Base-by-base conservation (phyloP, 805 yeast genomes). In the Suhomyces sp. region DNA sequence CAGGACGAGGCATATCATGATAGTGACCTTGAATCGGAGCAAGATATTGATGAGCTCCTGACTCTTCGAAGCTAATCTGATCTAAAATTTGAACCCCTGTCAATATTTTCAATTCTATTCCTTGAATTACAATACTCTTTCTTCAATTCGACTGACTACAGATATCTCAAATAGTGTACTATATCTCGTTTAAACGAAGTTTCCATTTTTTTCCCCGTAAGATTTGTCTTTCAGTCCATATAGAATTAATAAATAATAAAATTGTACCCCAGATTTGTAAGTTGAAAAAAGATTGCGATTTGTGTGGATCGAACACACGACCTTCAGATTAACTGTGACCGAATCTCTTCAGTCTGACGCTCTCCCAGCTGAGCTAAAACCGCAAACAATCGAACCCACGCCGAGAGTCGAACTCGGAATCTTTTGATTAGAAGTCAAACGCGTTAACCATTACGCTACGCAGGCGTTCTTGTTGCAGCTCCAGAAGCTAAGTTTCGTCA, bases 261-360 rank as follows among this genome's bases (percentile, higher is more conserved):
- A 5, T 31, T 19, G 21, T 37, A 19, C 17, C 9, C 6, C 41
- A 37, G 5, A 19, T 3, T 37, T 1, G 13, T 17, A 37, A 8
- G 20, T 19, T 37, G 22, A 37, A 37, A 37, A 48, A 55, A 50
- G 39, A 47, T 52, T 63, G 67, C 67, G 67, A 60, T 50, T 60
- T 60, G 61, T 61, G 67, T 61, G 67, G 66, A 62, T 61, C 65
- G 66, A 62, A 61, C 65, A 60, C 65, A 62, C 60, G 66, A 63
- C 66, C 66, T 62, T 56, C 65, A 63, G 67, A 62, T 61, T 54
- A 57, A 56, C 60, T 60, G 60, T 56, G 60, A 62, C 64, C 51
- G 63, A 58, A 58, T 52, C 50, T 52, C 70, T 66, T 66, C 70
- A 66, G 70, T 66, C 70, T 27, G 31, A 27, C 31, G 31, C 31